phyloP scores from a whole-genome alignment of 2,329 filamentous ascomycete genomes.

The Polychaeton citri region DNA sequence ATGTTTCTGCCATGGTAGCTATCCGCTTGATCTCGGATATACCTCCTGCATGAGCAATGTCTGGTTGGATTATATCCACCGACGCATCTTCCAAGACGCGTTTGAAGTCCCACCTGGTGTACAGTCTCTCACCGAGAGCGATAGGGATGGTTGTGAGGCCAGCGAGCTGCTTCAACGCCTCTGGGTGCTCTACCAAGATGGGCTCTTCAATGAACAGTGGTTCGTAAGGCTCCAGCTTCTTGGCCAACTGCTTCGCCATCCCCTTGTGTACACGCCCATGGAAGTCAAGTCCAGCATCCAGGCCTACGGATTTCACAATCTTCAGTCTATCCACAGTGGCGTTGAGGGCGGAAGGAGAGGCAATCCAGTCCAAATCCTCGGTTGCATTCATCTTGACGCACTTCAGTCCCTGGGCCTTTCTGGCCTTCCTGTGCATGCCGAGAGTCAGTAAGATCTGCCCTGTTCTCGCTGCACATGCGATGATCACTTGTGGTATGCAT shows the following conservation, averaged over 20 bases:
- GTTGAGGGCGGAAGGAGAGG: constrained; percentile 52
- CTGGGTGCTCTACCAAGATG: constrained; percentile 54
- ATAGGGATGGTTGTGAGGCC: constrained; percentile 49
- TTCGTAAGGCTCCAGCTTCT: constrained; percentile 50
- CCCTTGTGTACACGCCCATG: constrained; percentile 65
- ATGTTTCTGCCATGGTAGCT: constrained; percentile 57
- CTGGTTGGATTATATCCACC: constrained; percentile 61
- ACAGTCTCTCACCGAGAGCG: constrained; percentile 58
- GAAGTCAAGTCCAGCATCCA: constrained; percentile 65
- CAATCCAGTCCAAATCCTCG: constrained; percentile 62
- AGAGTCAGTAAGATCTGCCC: not conserved
- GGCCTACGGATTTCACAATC: constrained; percentile 53
- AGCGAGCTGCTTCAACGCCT: constrained; percentile 49
- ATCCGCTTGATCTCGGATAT: constrained; percentile 60
- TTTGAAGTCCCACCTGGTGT: constrained; percentile 61
- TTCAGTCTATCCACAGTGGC: constrained; percentile 54
- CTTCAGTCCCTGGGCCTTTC: constrained; percentile 49
- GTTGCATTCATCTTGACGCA: constrained; percentile 71
- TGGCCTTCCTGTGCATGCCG: constrained; percentile 22
- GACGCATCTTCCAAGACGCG: constrained; percentile 55
- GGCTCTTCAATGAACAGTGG: constrained; percentile 70
- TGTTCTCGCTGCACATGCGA: too few species aligned
- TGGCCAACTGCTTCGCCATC: constrained; percentile 68
- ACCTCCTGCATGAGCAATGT: constrained; percentile 58
- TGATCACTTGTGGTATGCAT: constrained; percentile 10